Evolutionary conservation across 2,329 filamentous ascomycete species (phyloP).

Genomic region (Alternaria ethzedia): DNA sequence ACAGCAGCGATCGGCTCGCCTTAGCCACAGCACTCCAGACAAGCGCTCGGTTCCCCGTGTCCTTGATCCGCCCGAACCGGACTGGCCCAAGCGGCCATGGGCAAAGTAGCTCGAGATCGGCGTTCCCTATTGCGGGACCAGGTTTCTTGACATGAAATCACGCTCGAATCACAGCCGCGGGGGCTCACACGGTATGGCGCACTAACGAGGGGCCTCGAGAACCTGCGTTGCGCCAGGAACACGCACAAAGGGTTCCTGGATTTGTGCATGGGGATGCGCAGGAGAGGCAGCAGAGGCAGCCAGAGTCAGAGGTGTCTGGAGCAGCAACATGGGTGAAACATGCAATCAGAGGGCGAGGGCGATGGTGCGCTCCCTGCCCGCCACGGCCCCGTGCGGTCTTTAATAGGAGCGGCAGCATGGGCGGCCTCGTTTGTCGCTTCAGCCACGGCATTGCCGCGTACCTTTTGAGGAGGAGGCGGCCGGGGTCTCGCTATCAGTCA

Average conservation of each 20-base stretch:
- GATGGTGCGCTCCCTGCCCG: constrained; percentile 9
- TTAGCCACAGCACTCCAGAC: constrained; percentile 29
- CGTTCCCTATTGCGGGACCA: constrained; percentile 24
- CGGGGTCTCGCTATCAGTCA: constrained; percentile 27
- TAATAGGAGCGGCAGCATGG: constrained; percentile 9
- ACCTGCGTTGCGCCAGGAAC: constrained; percentile 31
- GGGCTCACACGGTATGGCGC: constrained; percentile 15
- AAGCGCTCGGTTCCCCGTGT: constrained; percentile 31
- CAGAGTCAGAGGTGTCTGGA: constrained; percentile 8
- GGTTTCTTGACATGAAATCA: constrained; percentile 12
- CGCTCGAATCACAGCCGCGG: constrained; percentile 31
- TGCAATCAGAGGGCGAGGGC: constrained; percentile 15
- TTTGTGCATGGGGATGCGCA: constrained; percentile 4
- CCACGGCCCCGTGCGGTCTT: constrained; percentile 13
- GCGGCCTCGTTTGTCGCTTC: constrained; percentile 13
- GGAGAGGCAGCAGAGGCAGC: neutral
- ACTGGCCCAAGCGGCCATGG: constrained; percentile 24
- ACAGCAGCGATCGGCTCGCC: constrained; percentile 32
- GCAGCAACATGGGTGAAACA: constrained; percentile 18
- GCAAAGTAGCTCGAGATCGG: constrained; percentile 27
- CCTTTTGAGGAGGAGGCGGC: constrained; percentile 17
- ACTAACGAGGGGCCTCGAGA: constrained; percentile 21
- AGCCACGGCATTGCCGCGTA: constrained; percentile 24
- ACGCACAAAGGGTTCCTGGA: constrained; percentile 26
- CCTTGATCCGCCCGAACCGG: constrained; percentile 29